Evolutionary conservation across 164 flowering plant species (phyloP).

Genomic region (Aristolochia contorta): DNA sequence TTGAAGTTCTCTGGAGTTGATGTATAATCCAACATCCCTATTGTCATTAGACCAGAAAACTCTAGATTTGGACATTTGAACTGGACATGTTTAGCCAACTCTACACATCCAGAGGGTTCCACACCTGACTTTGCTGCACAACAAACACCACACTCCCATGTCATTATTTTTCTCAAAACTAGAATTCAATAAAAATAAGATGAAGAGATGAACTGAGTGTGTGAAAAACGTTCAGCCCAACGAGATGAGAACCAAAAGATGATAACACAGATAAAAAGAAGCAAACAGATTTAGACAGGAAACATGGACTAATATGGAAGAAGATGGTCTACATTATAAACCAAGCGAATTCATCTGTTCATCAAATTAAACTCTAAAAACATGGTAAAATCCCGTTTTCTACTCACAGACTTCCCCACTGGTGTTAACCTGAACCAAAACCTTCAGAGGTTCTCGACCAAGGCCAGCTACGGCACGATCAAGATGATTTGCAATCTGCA

Average conservation of each 20-base stretch:
- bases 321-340: too few species aligned
- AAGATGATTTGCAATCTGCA: conserved; percentile 74
- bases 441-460: conserved; percentile 79
- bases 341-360: too few species aligned
- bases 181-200: too few species aligned
- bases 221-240: too few species aligned
- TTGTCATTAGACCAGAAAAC: conserved; percentile 93
- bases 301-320: too few species aligned
- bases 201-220: too few species aligned
- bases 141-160: background rate
- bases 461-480: conserved; percentile 55
- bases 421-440: conserved; percentile 89
- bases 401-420: conserved; percentile 94
- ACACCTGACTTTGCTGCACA: conserved; percentile 81
- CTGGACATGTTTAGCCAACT: conserved; percentile 62
- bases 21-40: conserved; percentile 88
- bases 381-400: background rate
- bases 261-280: too few species aligned
- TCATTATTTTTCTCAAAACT: too few species aligned
- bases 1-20: conserved; percentile 91
- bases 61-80: conserved; percentile 62
- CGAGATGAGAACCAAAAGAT: too few species aligned
- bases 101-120: conserved; percentile 65
- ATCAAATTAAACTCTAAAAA: too few species aligned
- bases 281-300: too few species aligned